Evolutionary conservation across 1,284 basidiomycete genomes (phyloP), one percentile per base, ranked within the genome.

Genomic region (Chalciporus sp.): DNA sequence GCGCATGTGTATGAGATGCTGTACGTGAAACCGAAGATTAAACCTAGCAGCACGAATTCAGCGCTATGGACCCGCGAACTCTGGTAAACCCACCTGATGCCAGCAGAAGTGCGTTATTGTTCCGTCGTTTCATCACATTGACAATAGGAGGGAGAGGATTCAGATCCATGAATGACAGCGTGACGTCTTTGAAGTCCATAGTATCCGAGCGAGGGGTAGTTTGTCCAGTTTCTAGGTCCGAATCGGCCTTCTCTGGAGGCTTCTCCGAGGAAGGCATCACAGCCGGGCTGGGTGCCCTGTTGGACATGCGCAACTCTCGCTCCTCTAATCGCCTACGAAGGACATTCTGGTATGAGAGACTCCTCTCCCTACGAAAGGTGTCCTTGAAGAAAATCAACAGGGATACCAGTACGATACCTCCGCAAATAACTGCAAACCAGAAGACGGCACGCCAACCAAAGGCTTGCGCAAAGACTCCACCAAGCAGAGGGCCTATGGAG

Each of bases 401-500:
- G 17, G 77, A 72, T 40, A 84, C 27, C 49, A 82, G 76, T 56
- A 80, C 83, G 20, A 78, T 51, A 7, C 80, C 82, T 6, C 82
- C 82, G 49, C 85, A 76, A 42, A 86, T 85, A 4, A 84, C 75
- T 35, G 92, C 76, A 67, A 94, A 92, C 82, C 90, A 95, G 71
- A 95, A 92, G 0, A 90, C 85, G 0, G 85, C 83, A 37, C 93
- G 82, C 93, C 93, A 95, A 54, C 76, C 78, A 67, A 87, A 85
- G 0, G 77, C 80, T 58, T 86, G 76, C 1, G 88, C 84, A 6
- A 95, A 74, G 0, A 76, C 81, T 4, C 93, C 93, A 6, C 86
- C 86, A 27, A 83, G 69, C 35, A 94, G 79, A 0, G 91, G 90
- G 0, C 90, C 92, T 0, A 92, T 58, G 0, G 86, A 77, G 1